Conservation (phyloP, 345 rosid genomes). For the Raphanus sativus region DNA sequence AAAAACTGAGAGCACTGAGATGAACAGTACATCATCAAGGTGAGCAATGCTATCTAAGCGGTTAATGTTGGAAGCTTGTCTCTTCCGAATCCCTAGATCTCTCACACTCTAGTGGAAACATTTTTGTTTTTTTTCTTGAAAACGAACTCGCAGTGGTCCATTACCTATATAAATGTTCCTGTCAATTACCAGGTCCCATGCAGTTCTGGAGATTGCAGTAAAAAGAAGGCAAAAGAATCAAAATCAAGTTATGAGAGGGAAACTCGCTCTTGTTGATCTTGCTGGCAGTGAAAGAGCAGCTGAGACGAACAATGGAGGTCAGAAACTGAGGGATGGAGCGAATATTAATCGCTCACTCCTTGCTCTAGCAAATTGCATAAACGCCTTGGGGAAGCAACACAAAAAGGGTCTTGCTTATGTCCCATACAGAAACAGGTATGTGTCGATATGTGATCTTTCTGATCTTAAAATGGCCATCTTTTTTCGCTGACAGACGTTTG, state of each 20-base stretch:
- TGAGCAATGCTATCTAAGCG: slow-evolving; percentile 30
- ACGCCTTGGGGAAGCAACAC: slow-evolving; percentile 90
- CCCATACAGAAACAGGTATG: slow-evolving; percentile 90
- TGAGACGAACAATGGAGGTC: slow-evolving; percentile 88
- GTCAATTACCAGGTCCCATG: slow-evolving; percentile 69
- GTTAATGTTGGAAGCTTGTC: background rate
- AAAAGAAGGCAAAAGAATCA: slow-evolving; percentile 75
- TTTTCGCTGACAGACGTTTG: slow-evolving; percentile 2
- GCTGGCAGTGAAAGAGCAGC: slow-evolving; percentile 99
- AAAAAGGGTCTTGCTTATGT: slow-evolving; percentile 98
- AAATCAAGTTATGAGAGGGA: slow-evolving; percentile 79
- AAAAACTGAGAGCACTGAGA: slow-evolving; percentile 93
- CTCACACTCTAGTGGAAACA: background rate
- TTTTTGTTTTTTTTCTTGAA: background rate
- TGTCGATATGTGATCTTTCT: slow-evolving; percentile 6
- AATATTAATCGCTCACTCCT: slow-evolving; percentile 90
- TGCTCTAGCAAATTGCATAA: slow-evolving; percentile 94
- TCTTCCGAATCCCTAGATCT: background rate
- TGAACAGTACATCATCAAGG: slow-evolving; percentile 92
- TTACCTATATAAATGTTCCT: slow-evolving; percentile 18
- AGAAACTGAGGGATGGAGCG: slow-evolving; percentile 95
- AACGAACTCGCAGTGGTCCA: background rate
- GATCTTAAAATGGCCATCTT: background rate
- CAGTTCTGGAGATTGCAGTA: slow-evolving; percentile 84
- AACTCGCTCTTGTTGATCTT: slow-evolving; percentile 98